Evolutionary conservation across 306 rosid species (phyloP), one percentile per base, ranked within the genome.

Genomic region (Hylodesmum podocarpum): DNA sequence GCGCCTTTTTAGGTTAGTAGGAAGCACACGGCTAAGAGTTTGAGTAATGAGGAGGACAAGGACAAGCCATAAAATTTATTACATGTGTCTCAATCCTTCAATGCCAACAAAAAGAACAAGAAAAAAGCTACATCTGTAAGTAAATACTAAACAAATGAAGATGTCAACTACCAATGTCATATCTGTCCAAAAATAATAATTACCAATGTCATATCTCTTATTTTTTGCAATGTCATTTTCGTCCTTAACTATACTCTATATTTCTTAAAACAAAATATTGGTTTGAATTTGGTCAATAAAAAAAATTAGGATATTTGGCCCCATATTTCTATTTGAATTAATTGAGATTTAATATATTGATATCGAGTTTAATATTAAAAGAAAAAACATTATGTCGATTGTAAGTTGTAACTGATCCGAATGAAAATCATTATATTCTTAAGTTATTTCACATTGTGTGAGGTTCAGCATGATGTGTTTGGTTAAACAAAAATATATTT

Each of bases 81-180:
- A 59, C 59, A 68, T 34, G 34, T 73, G 77, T 74, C 63, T 57
- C 66, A 54, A 77, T 77, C 57, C 67, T 51, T 63, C 57, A 54
- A 54, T 44, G 11, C 61, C 72, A 25, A 33, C 41, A 41, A 28
- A 66, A 69, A 28, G 19, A 62, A 76, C 13, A n/a, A n/a, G 7
- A 4, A 11, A 4, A 14, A 7, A 3, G 19, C 3, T 2, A 19
- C 37, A 76, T 33, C 47, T 3, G 51, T 37, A 15, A 14, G 33
- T 33, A 15, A n/a, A n/a, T n/a, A n/a, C n/a, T n/a, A n/a, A 63
- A 36, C 50, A 43, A 70, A 64, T 57, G 3, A 74, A 43, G 31
- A 49, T 59, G 72, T 73, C 49, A 49, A 72, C 50, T 13, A 44
- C 53, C 25, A 18, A 47, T 49, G 24, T 49, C 55, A 6, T 16